Conservation (phyloP, 2,329 filamentous ascomycete genomes). For the Elsinoe batatas region DNA sequence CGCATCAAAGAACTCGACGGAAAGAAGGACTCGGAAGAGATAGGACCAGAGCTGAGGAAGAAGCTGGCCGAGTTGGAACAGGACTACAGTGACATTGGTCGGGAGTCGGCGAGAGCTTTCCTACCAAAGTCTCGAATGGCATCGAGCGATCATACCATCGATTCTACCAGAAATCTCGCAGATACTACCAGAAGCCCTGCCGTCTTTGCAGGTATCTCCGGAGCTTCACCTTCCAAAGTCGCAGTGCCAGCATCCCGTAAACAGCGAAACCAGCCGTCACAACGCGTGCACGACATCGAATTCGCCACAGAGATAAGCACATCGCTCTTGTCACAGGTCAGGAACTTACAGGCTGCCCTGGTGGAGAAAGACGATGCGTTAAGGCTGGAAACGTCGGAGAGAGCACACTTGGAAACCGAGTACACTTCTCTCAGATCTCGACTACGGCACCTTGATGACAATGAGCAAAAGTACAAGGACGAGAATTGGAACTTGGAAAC, state of each 20-base stretch:
- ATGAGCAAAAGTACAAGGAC: constrained; percentile 91
- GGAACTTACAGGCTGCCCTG: constrained; percentile 75
- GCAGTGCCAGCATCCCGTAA: constrained; percentile 70
- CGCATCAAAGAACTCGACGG: constrained; percentile 77
- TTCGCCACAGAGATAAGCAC: constrained; percentile 98
- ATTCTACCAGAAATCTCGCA: constrained; percentile 17
- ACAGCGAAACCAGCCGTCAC: constrained; percentile 79
- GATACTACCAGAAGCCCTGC: constrained; percentile 17
- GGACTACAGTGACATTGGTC: constrained; percentile 89
- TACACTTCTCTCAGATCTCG: constrained; percentile 69
- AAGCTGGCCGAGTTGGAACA: constrained; percentile 80
- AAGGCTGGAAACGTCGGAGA: constrained; percentile 63
- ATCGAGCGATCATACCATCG: constrained; percentile 18
- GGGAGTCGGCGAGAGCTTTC: constrained; percentile 81
- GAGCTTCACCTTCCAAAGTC: constrained; percentile 79
- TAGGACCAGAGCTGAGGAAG: constrained; percentile 71
- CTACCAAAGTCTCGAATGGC: constrained; percentile 66
- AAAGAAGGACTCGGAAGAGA: constrained; percentile 59
- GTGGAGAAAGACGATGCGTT: constrained; percentile 81
- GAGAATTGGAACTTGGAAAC: constrained; percentile 98
- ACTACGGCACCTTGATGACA: constrained; percentile 77
- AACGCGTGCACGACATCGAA: constrained; percentile 87
- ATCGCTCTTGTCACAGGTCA: constrained; percentile 84
- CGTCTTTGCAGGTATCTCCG: constrained; percentile 69
- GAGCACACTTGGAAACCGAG: constrained; percentile 72